phyloP scores from a whole-genome alignment of 768 basidiomycete genomes.

The Calvatia gigantea region DNA sequence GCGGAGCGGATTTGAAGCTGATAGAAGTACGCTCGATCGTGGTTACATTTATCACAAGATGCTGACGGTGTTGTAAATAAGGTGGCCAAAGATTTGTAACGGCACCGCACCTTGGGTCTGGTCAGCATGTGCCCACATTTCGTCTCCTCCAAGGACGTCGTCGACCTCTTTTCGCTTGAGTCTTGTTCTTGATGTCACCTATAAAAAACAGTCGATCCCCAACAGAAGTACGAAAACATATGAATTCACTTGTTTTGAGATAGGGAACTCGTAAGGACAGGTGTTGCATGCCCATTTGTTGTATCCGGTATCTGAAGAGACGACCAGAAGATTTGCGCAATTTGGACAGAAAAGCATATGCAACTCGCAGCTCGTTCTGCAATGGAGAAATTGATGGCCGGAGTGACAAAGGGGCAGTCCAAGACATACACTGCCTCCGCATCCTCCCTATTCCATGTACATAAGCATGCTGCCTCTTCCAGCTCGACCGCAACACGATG shows the following conservation, averaged over 20 bases:
- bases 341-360: constrained; percentile 92
- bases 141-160: constrained; percentile 93
- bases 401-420: not conserved
- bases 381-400: not conserved
- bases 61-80: constrained; percentile 27
- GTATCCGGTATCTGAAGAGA: constrained; percentile 72
- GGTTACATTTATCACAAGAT: constrained; percentile 76
- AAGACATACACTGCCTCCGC: constrained; percentile 8
- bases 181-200: constrained; percentile 91
- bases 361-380: not conserved
- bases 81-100: not conserved
- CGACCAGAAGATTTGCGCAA: constrained; percentile 83
- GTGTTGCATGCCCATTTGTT: constrained; percentile 94
- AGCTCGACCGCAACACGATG: constrained; percentile 3
- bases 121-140: constrained; percentile 93
- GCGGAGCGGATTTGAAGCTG: constrained; percentile 95
- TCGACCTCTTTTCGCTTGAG: constrained; percentile 90
- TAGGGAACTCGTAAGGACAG: constrained; percentile 95
- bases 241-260: constrained; percentile 68
- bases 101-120: constrained; percentile 60
- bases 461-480: not conserved
- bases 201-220: not conserved
- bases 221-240: not conserved
- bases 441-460: constrained; percentile 3
- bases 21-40: constrained; percentile 85